A percentile compares a stretch with the other conserved stretches of the same genome.
These are phyloP conservation scores for Ophiognomonia clavigignenti-juglandacearum DNA, from an alignment of 2,329 filamentous ascomycete species.

Conservation along the genomic window DNA sequence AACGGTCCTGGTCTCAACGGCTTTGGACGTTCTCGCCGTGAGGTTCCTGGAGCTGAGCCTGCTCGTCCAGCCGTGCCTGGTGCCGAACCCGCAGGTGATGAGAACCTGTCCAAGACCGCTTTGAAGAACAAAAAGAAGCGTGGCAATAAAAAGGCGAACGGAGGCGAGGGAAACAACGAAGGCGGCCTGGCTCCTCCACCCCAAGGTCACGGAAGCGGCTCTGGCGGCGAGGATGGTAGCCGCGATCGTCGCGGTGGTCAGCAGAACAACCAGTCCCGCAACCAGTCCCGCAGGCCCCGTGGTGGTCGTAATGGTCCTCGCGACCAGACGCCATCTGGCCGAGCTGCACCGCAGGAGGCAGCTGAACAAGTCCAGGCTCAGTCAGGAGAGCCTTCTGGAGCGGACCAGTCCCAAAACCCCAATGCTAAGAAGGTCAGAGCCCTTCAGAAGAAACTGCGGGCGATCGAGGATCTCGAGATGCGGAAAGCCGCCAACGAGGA, in stretches of 20 bases:
- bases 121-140: conserved; percentile 99
- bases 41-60: conserved; percentile 82
- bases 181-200: conserved; percentile 43
- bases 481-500: conserved; percentile 84
- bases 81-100: conserved; percentile 61
- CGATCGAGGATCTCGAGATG: conserved; percentile 98
- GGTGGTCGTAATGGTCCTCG: conserved; percentile 38
- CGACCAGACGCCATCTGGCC: conserved; percentile 23
- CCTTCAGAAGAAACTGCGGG: conserved; percentile 93
- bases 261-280: conserved; percentile 36
- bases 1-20: conserved; percentile 58
- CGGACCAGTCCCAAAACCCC: conserved; percentile 46
- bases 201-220: conserved; percentile 35
- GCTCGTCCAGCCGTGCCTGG: conserved; percentile 39
- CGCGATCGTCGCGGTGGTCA: conserved; percentile 58
- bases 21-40: conserved; percentile 71
- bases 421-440: conserved; percentile 92
- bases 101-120: conserved; percentile 75
- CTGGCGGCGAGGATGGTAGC: conserved; percentile 53
- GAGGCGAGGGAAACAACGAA: conserved; percentile 60
- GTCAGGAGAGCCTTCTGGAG: conserved; percentile 40
- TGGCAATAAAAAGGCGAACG: conserved; percentile 82
- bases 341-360: conserved; percentile 26
- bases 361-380: conserved; percentile 14
- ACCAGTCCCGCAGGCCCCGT: conserved; percentile 47